Conservation (phyloP, 1,284 basidiomycete species). For the Puccinia hordei region DNA sequence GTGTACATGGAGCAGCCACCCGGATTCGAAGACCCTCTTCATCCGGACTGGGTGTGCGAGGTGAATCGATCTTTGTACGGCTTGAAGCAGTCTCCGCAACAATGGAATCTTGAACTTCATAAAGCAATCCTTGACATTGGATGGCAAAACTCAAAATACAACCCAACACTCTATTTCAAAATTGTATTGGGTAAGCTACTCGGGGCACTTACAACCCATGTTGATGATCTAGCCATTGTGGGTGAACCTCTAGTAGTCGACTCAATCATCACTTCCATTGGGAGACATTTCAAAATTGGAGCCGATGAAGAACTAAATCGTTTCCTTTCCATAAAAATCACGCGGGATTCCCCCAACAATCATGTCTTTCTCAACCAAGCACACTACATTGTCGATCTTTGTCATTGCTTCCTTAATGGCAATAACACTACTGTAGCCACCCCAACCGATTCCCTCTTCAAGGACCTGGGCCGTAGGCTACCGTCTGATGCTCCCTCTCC, state of each 20-base stretch:
- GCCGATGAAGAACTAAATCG: too few relatives aligned
- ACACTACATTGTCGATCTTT: too few relatives aligned
- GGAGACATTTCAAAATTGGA: not conserved
- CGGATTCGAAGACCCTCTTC: not conserved
- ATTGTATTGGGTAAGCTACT: not conserved
- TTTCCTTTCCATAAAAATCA: too few relatives aligned
- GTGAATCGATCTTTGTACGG: not conserved
- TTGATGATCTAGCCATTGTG: not conserved
- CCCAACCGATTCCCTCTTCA: too few relatives aligned
- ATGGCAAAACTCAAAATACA: not conserved
- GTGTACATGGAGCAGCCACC: not conserved
- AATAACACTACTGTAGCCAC: too few relatives aligned
- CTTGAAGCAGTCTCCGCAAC: not conserved
- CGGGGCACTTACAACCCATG: not conserved
- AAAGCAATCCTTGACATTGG: not conserved
- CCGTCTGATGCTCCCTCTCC: not conserved
- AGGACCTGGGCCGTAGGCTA: too few relatives aligned
- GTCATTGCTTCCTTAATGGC: too few relatives aligned
- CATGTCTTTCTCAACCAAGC: too few relatives aligned
- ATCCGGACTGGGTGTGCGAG: slow-evolving; percentile 15
- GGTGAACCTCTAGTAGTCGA: not conserved
- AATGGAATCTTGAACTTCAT: not conserved
- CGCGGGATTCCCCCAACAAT: too few relatives aligned
- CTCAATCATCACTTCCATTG: not conserved
- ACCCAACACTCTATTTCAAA: slow-evolving; percentile 26